Evolutionary conservation across 2,329 filamentous ascomycete species (phyloP).

Genomic region (Neurospora sp.): DNA sequence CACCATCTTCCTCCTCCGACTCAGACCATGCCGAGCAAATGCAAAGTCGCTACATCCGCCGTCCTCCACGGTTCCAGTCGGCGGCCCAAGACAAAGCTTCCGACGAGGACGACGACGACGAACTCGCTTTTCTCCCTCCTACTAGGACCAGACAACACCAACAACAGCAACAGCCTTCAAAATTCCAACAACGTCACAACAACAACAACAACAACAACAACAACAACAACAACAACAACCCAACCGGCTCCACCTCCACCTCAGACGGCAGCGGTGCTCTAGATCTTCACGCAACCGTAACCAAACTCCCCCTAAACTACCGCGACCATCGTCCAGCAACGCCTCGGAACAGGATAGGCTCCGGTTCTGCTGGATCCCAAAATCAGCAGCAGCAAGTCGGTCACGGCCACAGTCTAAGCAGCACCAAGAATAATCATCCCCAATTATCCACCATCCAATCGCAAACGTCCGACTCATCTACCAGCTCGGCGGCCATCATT

Average conservation of each 20-base stretch:
- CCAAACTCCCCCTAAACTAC: background rate
- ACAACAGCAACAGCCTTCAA: background rate
- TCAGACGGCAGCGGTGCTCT: slow-evolving; percentile 20
- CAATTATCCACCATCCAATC: slow-evolving; percentile 29
- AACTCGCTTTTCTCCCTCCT: slow-evolving; percentile 45
- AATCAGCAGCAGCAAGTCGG: background rate
- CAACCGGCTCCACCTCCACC: slow-evolving; percentile 9
- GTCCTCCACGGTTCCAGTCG: slow-evolving; percentile 42
- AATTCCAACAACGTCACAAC: background rate
- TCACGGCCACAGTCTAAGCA: background rate
- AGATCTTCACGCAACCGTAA: slow-evolving; percentile 39
- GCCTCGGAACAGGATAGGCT: background rate
- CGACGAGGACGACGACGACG: slow-evolving; percentile 44
- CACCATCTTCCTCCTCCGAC: slow-evolving; percentile 26
- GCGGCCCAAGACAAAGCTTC: slow-evolving; percentile 20
- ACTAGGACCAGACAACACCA: slow-evolving; percentile 22
- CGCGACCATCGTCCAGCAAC: background rate
- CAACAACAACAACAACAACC: background rate
- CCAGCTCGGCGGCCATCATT: slow-evolving; percentile 38
- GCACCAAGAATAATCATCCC: background rate
- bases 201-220: background rate
- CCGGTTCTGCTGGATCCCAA: background rate
- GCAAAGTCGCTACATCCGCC: slow-evolving; percentile 50
- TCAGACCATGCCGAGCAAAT: slow-evolving; percentile 29
- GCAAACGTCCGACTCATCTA: slow-evolving; percentile 55